phyloP scores from a whole-genome alignment of 768 basidiomycete genomes.

The Podaxis sp. region DNA sequence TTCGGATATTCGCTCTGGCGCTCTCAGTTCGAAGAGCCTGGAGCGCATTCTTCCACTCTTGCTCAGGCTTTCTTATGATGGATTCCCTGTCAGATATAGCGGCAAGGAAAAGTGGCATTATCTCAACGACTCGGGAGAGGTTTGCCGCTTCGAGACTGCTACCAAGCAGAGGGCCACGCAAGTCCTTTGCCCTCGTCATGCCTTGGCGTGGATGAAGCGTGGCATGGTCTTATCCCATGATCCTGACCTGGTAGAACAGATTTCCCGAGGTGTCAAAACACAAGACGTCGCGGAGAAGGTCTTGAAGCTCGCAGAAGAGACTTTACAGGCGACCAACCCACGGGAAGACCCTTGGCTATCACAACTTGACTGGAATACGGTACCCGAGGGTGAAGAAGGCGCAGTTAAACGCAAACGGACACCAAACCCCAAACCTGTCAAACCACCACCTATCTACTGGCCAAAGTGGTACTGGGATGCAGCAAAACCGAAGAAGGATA shows the following conservation, averaged over 20 bases:
- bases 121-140: slow-evolving; percentile 29
- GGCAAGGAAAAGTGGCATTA: slow-evolving; percentile 70
- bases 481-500: slow-evolving; percentile 66
- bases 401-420: slow-evolving; percentile 28
- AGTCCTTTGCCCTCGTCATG: slow-evolving; percentile 48
- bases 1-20: slow-evolving; percentile 42
- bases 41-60: slow-evolving; percentile 68
- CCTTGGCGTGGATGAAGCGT: slow-evolving; percentile 41
- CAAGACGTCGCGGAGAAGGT: slow-evolving; percentile 35
- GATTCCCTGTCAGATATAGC: slow-evolving; percentile 57
- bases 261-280: slow-evolving; percentile 45
- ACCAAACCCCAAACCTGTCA: slow-evolving; percentile 33
- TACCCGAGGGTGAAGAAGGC: slow-evolving; percentile 15
- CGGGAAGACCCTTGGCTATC: slow-evolving; percentile 52
- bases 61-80: slow-evolving; percentile 61
- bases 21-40: slow-evolving; percentile 39
- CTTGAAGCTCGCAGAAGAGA: slow-evolving; percentile 38
- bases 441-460: slow-evolving; percentile 64
- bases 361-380: slow-evolving; percentile 68
- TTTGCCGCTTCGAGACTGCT: slow-evolving; percentile 41
- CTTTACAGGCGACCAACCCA: slow-evolving; percentile 25
- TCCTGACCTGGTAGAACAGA: slow-evolving; percentile 39
- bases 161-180: slow-evolving; percentile 41
- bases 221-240: slow-evolving; percentile 44
- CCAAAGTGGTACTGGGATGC: slow-evolving; percentile 98